Percentiles rank a stretch among this genome's conserved stretches.
Evolutionary conservation across 257 asterid genomes (phyloP).

Genomic region (Vinca minor): DNA sequence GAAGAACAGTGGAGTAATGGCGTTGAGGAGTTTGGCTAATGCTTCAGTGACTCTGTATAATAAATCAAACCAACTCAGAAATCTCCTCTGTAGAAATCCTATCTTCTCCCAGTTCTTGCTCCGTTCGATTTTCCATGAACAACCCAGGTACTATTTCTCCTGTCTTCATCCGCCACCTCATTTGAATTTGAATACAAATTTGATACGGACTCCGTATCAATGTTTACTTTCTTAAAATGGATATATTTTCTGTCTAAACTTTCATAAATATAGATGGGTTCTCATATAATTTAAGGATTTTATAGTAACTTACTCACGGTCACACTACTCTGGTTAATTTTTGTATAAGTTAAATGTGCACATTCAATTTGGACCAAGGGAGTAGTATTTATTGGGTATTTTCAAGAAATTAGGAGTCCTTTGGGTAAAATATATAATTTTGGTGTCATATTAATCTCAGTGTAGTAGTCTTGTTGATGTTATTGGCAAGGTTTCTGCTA

Average conservation of each 20-base stretch:
- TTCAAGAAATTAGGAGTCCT: neutral
- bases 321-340: too few species aligned
- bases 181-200: too few species aligned
- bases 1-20: conserved; percentile 22
- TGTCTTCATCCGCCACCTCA: too few species aligned
- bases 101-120: conserved; percentile 13
- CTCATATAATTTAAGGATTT: too few species aligned
- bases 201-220: too few species aligned
- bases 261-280: too few species aligned
- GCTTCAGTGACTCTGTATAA: conserved; percentile 13
- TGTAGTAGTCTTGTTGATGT: conserved; percentile 25
- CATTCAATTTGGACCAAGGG: too few species aligned
- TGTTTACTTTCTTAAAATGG: too few species aligned
- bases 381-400: neutral
- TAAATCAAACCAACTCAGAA: conserved; percentile 31
- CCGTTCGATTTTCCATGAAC: conserved; percentile 17
- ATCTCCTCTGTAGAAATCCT: conserved; percentile 18
- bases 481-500: conserved; percentile 30
- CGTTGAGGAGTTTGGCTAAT: conserved; percentile 32
- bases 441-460: neutral
- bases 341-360: too few species aligned
- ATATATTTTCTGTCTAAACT: too few species aligned
- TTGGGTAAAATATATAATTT: neutral
- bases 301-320: too few species aligned
- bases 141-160: conserved; percentile 30